Evolutionary conservation across 2,329 filamentous ascomycete genomes (phyloP).

Genomic region (Waltergamsia citrina): DNA sequence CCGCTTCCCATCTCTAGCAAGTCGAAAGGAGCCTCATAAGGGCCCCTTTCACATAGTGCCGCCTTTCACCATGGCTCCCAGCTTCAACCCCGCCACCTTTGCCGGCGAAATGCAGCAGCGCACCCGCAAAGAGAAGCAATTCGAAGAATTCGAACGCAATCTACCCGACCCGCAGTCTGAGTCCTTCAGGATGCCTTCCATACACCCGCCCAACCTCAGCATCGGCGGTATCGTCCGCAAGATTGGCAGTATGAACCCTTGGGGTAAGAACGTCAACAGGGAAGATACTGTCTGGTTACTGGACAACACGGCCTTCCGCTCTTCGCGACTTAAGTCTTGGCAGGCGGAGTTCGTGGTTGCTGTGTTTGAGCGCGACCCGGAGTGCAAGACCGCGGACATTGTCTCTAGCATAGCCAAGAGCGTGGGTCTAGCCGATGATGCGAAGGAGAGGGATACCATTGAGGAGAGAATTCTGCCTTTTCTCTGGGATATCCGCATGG

Average conservation of each 20-base stretch:
- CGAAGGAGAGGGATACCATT: slow-evolving; percentile 49
- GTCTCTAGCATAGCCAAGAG: slow-evolving; percentile 63
- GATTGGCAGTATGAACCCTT: slow-evolving; percentile 44
- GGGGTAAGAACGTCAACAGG: slow-evolving; percentile 48
- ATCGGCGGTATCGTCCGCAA: slow-evolving; percentile 34
- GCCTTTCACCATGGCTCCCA: slow-evolving; percentile 13
- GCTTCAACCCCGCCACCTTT: slow-evolving; percentile 14
- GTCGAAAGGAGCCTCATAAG: neutral
- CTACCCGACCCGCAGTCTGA: slow-evolving; percentile 23
- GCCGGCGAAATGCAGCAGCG: slow-evolving; percentile 37
- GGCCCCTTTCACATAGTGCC: neutral
- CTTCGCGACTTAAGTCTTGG: slow-evolving; percentile 45
- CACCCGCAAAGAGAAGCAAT: slow-evolving; percentile 37
- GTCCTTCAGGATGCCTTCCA: slow-evolving; percentile 10
- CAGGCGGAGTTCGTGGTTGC: slow-evolving; percentile 75
- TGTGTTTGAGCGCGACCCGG: slow-evolving; percentile 66
- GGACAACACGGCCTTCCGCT: slow-evolving; percentile 76
- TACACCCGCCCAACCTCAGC: slow-evolving; percentile 11
- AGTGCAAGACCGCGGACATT: slow-evolving; percentile 55
- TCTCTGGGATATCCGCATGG: slow-evolving; percentile 64
- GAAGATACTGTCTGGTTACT: slow-evolving; percentile 78
- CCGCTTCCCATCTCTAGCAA: neutral
- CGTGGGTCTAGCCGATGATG: slow-evolving; percentile 54
- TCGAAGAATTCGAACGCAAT: slow-evolving; percentile 38
- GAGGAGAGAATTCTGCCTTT: slow-evolving; percentile 66